Percentiles rank a stretch among this genome's conserved stretches.
Conservation (phyloP, 768 basidiomycete genomes). For the Tulasnella sp. region DNA sequence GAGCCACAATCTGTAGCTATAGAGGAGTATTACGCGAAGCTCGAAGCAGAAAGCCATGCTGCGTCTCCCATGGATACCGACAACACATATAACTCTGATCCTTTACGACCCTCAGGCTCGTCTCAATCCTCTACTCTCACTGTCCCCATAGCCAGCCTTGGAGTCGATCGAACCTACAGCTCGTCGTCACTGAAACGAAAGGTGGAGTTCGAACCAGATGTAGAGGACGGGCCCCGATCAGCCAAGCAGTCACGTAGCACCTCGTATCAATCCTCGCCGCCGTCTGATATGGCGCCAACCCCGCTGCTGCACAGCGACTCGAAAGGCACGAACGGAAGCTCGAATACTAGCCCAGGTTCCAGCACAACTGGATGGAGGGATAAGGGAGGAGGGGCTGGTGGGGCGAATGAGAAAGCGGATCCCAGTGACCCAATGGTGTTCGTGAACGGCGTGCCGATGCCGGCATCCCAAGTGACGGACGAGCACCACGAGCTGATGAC, state of each 20-base stretch:
- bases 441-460: conserved; percentile 63
- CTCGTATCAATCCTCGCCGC: conserved; percentile 8
- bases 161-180: background rate
- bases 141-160: background rate
- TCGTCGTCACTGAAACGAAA: conserved; percentile 10
- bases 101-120: background rate
- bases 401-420: background rate
- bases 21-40: conserved; percentile 14
- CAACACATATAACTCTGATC: conserved; percentile 14
- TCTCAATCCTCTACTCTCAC: background rate
- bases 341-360: background rate
- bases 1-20: background rate
- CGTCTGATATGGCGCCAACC: background rate
- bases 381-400: conserved; percentile 15
- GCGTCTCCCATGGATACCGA: conserved; percentile 8
- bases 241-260: conserved; percentile 4
- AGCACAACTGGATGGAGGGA: background rate
- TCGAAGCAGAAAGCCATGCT: conserved; percentile 9
- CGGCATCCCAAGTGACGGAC: conserved; percentile 74
- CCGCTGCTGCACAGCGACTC: background rate
- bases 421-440: conserved; percentile 2
- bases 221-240: conserved; percentile 1
- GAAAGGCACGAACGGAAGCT: background rate
- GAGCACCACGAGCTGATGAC: conserved; percentile 91
- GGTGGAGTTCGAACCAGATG: background rate